Evolutionary conservation across 148 eudicot species (phyloP), one percentile per base, ranked within the genome.

Genomic region (Chenopodium berlandieri): DNA sequence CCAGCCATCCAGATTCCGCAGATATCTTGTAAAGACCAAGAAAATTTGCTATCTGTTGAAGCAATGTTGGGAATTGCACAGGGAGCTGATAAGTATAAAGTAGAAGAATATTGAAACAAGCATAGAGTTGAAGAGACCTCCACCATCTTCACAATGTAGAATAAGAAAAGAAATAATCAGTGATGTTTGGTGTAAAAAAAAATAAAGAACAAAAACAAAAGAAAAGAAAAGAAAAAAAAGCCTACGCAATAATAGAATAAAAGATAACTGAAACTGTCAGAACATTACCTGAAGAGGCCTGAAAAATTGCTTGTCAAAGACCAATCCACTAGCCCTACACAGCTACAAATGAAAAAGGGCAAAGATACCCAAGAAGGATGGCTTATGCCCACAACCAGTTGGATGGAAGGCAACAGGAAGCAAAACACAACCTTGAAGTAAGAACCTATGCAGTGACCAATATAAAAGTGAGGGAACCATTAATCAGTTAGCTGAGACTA

Each of bases 291-390:
- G 85, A 88, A 88, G 80, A 88, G 80, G 81, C 99, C 98, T 62
- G 91, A 89, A 83, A 91, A 94, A 88, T 96, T 96, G 92, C 97
- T 96, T 31, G 99, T 96, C 83, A 96, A 83, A 71, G 99, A 96
- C 99, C 98, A 96, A 84, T 96, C 93, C 50, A 96, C 98, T 72
- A 96, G 93, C 70, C 98, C 94, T 65, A 96, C 83, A 80, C 99
- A 96, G 91, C 98, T 92, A 89, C 98, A 92, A 60, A 94, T 84
- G 68, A 94, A 90, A 79, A 94, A 94, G 32, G 96, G 97, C 79
- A 95, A 84, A 79, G 98, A 95, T 71, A 90, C 89, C 99, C 99
- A 95, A 87, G 99, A 93, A 56, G 97, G 97, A 82, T 86, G 86
- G 90, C 99, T 94, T 75, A 95, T 95, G 79, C 97, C 99, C 71